Evolutionary conservation across 306 rosid genomes (phyloP), one percentile per base, ranked within the genome.

Genomic region (Begonia masoniana): DNA sequence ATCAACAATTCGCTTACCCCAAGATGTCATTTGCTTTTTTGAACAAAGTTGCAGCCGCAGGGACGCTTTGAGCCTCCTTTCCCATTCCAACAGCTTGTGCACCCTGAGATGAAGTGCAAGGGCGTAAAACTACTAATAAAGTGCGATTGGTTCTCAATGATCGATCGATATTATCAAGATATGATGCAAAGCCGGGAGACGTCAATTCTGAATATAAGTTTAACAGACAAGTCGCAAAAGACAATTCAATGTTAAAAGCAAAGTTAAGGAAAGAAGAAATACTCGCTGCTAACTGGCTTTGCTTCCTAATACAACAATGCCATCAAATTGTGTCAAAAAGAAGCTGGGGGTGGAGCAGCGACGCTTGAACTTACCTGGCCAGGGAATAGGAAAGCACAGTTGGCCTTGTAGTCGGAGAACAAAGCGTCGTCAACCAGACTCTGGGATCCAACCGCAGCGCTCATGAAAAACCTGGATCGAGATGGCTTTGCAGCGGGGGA

Each of bases 81-180:
- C 93, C 99, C 96, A 92, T 92, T 72, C 95, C 96, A 71, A 86
- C 75, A 43, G 89, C 80, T 79, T 92, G 99, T 15, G 99, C 96
- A 58, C 99, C 99, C 99, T 92, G 69, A 39, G 43, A 69, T 57
- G 4, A 17, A 61, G 47, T 23, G 14, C n/a, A 12, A 64, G 23
- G 13, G 47, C 2, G 12, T 41, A 36, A 50, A 51, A 6, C 36
- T 21, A 51, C 9, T 23, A 48, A 75, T 41, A 26, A 14, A 31
- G 39, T 31, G 39, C 39, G 9, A 31, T 31, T 31, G 39, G 39
- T 31, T 31, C 39, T 31, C 3, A 7, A 5, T 31, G 39, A 31
- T 31, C 3, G 39, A 31, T 31, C 39, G 39, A 31, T 9, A 31
- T 6, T 7, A 31, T 31, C 39, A 31, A 31, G 39, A 31, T 31